Evolutionary conservation across 345 rosid species (phyloP).

Genomic region (Gossypium thurberi): DNA sequence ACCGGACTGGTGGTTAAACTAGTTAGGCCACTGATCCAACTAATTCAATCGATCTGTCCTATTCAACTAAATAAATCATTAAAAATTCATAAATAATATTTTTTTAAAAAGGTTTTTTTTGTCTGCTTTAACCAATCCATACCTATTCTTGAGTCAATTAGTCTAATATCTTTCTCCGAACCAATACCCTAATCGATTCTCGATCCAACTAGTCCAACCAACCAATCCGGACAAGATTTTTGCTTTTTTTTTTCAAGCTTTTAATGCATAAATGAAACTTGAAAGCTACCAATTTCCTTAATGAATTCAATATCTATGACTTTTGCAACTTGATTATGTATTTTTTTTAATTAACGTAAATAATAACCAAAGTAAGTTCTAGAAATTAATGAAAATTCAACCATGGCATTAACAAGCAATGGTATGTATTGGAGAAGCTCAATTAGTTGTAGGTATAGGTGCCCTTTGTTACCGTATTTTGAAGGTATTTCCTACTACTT

Average conservation of each 20-base stretch:
- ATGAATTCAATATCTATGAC: too few species aligned
- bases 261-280: background rate
- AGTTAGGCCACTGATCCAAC: fast-evolving
- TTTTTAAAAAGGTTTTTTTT: too few species aligned
- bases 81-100: too few species aligned
- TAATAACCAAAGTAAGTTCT: background rate
- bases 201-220: background rate
- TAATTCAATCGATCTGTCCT: too few species aligned
- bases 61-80: too few species aligned
- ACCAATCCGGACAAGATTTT: background rate
- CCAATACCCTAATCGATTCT: too few species aligned
- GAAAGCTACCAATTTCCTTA: background rate
- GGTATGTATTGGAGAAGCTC: background rate
- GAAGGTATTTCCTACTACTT: slow-evolving; percentile 9
- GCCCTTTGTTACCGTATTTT: slow-evolving; percentile 11
- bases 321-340: too few species aligned
- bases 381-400: background rate
- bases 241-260: background rate
- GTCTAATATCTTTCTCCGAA: too few species aligned
- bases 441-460: background rate
- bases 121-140: too few species aligned
- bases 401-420: background rate
- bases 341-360: background rate
- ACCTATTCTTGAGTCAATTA: too few species aligned
- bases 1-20: too few species aligned